These are phyloP conservation scores for Keqinozyma sinolaborantium DNA, from an alignment of 1,139 yeast species.

Conservation along the genomic window DNA sequence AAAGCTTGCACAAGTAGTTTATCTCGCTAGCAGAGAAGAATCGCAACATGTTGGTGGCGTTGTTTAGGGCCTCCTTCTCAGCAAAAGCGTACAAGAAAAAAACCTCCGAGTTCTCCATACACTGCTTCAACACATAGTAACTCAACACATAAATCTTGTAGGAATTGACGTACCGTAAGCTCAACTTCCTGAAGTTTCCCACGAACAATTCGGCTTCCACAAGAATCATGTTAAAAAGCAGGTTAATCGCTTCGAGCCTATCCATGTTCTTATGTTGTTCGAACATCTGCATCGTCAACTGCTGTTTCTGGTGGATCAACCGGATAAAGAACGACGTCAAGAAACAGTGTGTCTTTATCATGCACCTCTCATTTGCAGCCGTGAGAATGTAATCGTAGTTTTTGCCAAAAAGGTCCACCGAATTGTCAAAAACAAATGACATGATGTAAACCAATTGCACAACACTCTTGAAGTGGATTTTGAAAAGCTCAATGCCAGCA, in stretches of 20 bases:
- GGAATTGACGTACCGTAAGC: conserved; percentile 37
- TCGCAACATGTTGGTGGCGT: conserved; percentile 41
- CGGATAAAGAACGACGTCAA: conserved; percentile 40
- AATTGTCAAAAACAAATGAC: conserved; percentile 43
- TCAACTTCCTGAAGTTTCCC: conserved; percentile 39
- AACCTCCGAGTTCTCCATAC: conserved; percentile 40
- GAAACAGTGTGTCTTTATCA: conserved; percentile 43
- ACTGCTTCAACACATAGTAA: conserved; percentile 39
- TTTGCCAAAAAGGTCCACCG: conserved; percentile 41
- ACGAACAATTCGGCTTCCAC: conserved; percentile 44
- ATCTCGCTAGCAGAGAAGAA: conserved; percentile 36
- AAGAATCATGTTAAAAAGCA: conserved; percentile 31
- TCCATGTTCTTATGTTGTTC: conserved; percentile 13
- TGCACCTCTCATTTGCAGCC: conserved; percentile 36
- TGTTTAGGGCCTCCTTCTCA: conserved; percentile 28
- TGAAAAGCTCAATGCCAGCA: conserved; percentile 44
- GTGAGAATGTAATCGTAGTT: conserved; percentile 39
- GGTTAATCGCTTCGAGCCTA: conserved; percentile 33
- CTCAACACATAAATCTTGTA: conserved; percentile 42
- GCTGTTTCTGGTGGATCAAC: conserved; percentile 37
- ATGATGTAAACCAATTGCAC: conserved; percentile 44
- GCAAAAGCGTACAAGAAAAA: conserved; percentile 31
- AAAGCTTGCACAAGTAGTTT: conserved; percentile 32
- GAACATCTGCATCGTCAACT: conserved; percentile 24
- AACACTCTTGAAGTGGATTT: conserved; percentile 41